Evolutionary conservation across 768 basidiomycete genomes (phyloP).

Genomic region (Lentinula edodes): DNA sequence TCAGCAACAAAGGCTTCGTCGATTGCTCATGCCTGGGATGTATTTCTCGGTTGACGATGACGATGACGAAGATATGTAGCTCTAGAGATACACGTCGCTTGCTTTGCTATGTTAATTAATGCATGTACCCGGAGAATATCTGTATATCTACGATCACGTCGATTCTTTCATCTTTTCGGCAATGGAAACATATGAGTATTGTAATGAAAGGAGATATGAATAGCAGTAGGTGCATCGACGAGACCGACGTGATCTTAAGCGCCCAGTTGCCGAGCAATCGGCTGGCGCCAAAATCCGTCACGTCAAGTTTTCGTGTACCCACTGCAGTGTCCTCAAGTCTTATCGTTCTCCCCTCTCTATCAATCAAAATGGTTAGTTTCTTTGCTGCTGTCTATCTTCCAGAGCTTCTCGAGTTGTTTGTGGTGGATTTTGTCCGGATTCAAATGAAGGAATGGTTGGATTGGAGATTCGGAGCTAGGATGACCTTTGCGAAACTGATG

Average conservation of each 20-base stretch:
- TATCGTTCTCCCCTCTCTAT: not conserved
- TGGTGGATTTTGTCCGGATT: not conserved
- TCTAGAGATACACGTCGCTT: not conserved
- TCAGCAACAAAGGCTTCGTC: not conserved
- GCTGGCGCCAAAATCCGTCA: not conserved
- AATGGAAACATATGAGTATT: too few relatives aligned
- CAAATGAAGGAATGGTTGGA: not conserved
- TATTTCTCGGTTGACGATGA: constrained; percentile 10
- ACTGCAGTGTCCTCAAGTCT: not conserved
- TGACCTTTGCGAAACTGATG: not conserved
- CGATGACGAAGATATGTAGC: constrained; percentile 11
- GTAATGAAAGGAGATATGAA: too few relatives aligned
- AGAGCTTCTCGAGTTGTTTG: not conserved
- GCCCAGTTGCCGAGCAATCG: not conserved
- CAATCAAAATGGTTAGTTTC: not conserved
- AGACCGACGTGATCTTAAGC: not conserved
- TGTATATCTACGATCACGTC: not conserved
- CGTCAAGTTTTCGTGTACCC: not conserved
- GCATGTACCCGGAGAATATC: not conserved
- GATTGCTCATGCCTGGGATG: constrained; percentile 13
- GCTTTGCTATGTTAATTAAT: not conserved
- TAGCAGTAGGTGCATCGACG: too few relatives aligned
- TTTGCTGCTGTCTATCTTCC: not conserved
- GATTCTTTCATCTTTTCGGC: not conserved
- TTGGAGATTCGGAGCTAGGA: not conserved